Evolutionary conservation across 129 eudicot genomes (phyloP).

Genomic region (Artemisia argyi): DNA sequence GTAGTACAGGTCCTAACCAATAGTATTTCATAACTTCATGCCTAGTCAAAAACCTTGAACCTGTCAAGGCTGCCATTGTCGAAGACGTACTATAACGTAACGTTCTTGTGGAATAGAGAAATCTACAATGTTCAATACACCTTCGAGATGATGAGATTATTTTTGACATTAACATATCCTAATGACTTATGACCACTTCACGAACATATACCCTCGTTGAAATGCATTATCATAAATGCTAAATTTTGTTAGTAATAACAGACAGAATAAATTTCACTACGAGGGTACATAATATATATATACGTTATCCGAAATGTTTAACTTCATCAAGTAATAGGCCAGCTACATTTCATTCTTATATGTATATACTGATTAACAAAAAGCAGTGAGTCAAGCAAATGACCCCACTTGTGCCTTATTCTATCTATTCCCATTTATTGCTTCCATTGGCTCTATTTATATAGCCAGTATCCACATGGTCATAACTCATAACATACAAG

Average conservation of each 20-base stretch:
- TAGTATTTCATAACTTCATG: too few species aligned
- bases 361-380: slow-evolving; percentile 5
- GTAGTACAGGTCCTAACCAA: too few species aligned
- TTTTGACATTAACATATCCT: not conserved
- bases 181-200: not conserved
- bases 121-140: not conserved
- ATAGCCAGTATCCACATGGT: slow-evolving; percentile 37
- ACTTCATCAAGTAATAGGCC: slow-evolving; percentile 8
- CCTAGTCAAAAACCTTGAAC: not conserved
- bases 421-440: slow-evolving; percentile 18
- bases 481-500: slow-evolving; percentile 32
- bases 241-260: too few species aligned
- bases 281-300: too few species aligned
- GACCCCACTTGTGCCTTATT: slow-evolving; percentile 25
- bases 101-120: too few species aligned
- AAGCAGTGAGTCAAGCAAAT: slow-evolving; percentile 14
- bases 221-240: not conserved
- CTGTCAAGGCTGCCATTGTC: too few species aligned
- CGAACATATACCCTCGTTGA: not conserved
- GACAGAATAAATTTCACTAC: too few species aligned
- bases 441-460: slow-evolving; percentile 31
- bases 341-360: not conserved
- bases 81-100: too few species aligned
- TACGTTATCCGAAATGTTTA: not conserved
- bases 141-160: not conserved